Percentiles rank a stretch among this genome's conserved stretches.
These are phyloP conservation scores for Corrigiola litoralis DNA, from an alignment of 179 eudicot species.

Conservation along the genomic window DNA sequence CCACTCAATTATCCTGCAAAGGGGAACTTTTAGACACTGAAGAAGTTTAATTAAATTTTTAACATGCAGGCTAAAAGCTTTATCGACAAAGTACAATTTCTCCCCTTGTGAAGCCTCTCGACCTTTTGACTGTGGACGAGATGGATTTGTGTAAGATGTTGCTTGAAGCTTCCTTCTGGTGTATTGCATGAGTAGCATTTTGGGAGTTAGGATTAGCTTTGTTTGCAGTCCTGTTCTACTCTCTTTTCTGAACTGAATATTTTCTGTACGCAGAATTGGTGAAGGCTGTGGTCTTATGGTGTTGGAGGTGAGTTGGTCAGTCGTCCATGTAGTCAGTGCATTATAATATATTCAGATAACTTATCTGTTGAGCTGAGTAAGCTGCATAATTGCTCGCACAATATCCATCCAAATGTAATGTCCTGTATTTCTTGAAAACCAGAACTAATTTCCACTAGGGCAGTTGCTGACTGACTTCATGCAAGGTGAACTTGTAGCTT, in stretches of 20 bases:
- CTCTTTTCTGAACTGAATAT: constrained; percentile 4
- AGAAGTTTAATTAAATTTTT: neutral
- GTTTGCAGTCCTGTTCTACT: neutral
- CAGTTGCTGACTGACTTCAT: too few relatives aligned
- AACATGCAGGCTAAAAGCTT: constrained; percentile 74
- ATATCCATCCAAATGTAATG: too few relatives aligned
- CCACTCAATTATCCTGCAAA: too few relatives aligned
- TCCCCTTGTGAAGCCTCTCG: constrained; percentile 80
- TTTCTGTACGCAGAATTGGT: constrained; percentile 61
- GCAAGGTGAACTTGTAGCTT: neutral
- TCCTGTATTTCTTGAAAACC: too few relatives aligned
- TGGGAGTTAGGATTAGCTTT: neutral
- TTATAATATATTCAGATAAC: neutral
- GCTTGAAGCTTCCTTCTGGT: constrained; percentile 11
- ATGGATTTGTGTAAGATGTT: constrained; percentile 92
- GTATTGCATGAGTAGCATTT: neutral
- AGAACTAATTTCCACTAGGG: too few relatives aligned
- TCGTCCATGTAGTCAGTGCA: neutral
- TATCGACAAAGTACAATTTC: constrained; percentile 77
- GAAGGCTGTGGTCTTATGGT: constrained; percentile 92
- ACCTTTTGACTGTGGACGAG: constrained; percentile 86
- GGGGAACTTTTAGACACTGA: neutral
- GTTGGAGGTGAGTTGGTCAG: constrained; percentile 68
- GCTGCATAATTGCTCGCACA: neutral
- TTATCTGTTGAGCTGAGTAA: constrained; percentile 8